Percentiles rank a stretch among this genome's conserved stretches.
Conservation (phyloP, 352 stramenopile genomes). For the Plasmopara viticola region DNA sequence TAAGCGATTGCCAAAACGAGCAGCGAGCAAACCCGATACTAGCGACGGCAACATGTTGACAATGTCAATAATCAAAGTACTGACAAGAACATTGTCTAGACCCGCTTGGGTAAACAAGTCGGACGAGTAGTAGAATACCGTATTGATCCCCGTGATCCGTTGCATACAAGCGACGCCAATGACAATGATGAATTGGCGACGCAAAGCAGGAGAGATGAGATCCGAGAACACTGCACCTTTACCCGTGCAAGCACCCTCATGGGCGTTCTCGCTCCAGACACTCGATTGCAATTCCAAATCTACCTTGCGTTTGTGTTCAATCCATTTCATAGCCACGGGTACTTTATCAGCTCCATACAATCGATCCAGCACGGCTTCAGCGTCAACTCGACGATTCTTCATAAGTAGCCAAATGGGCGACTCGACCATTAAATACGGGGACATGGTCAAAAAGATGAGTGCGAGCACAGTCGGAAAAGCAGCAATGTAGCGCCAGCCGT, state of each 20-base stretch:
- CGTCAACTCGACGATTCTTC: constrained; percentile 27
- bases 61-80: constrained; percentile 31
- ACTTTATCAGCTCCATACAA: constrained; percentile 39
- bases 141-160: constrained; percentile 52
- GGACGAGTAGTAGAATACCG: constrained; percentile 51
- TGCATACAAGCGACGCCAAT: constrained; percentile 29
- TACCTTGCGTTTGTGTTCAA: constrained; percentile 30
- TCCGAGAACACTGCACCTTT: constrained; percentile 27
- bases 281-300: constrained; percentile 29
- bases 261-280: constrained; percentile 20
- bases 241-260: constrained; percentile 23
- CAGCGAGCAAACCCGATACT: constrained; percentile 23
- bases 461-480: constrained; percentile 50
- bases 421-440: constrained; percentile 43
- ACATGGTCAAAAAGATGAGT: constrained; percentile 33
- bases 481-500: constrained; percentile 55
- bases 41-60: constrained; percentile 35
- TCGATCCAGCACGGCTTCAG: constrained; percentile 26
- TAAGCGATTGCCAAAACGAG: constrained; percentile 26
- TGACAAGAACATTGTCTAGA: constrained; percentile 27
- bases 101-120: constrained; percentile 32
- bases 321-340: constrained; percentile 28
- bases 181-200: constrained; percentile 34
- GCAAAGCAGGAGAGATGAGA: constrained; percentile 20
- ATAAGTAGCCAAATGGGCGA: constrained; percentile 42